Evolutionary conservation across 495 filamentous ascomycete species (phyloP), one percentile per base, ranked within the genome.

Genomic region (Pseudomonodictys pantanalensis): DNA sequence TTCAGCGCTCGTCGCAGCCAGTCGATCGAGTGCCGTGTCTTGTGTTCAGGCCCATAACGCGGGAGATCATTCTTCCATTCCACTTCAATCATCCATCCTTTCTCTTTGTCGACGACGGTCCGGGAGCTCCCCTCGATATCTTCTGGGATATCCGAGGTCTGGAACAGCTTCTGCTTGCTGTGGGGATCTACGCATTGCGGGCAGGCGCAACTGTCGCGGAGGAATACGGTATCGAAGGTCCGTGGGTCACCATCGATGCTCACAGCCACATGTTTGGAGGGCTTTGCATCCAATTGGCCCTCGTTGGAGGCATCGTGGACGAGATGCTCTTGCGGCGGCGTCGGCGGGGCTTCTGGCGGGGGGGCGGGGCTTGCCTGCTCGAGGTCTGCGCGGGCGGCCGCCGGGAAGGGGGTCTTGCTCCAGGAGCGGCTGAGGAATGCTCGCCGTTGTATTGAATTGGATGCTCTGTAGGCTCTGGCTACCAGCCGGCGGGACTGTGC

Each of bases 91-190:
- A 62, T 66, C 9, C 77, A 75, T 10, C 81, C 72, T 0, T 60
- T 56, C 32, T 62, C 64, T 33, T 60, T 48, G 45, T 69, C 58
- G 4, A 38, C 47, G 11, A 65, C 64, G 6, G 73, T 61, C 70
- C 10, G 23, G 26, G 43, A 62, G 5, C 28, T 10, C 17, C 51
- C 65, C 29, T 64, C 56, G 45, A 90, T 81, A 12, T 75, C 24
- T 2, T 60, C 5, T 0, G 87, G 86, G 25, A 96, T 86, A 35
- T 95, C 87, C 41, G 76, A 75, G 0, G 87, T 88, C 23, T 86
- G 78, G 72, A 92, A 92, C 28, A 79, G 83, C 71, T 92, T 92
- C 68, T 97, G 92, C 52, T 83, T 87, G 0, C 90, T 91, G 52
- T 86, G 81, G 1, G 81, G 80, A 71, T 96, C 84, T 38, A 92